Conservation (phyloP, 2,329 filamentous ascomycete genomes). For the Ophiostoma triangulosporum region DNA sequence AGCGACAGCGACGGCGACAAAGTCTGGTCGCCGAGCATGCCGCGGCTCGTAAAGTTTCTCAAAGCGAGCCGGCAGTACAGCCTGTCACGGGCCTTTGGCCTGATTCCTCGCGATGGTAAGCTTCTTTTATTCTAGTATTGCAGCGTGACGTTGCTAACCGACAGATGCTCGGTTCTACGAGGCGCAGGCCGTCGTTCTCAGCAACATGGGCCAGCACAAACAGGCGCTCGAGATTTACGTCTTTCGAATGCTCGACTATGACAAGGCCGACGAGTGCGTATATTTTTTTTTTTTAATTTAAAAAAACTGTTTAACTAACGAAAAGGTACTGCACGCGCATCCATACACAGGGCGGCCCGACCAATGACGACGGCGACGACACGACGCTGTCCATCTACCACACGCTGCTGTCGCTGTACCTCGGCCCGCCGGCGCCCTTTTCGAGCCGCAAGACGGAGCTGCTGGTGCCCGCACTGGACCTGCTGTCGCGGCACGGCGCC, state of each 20-base stretch:
- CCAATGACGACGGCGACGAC: background rate
- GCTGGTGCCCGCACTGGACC: conserved; percentile 65
- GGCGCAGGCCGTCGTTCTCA: conserved; percentile 76
- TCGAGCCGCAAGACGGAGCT: conserved; percentile 34
- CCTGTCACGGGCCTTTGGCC: conserved; percentile 58
- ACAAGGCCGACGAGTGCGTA: conserved; percentile 81
- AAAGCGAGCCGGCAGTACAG: conserved; percentile 69
- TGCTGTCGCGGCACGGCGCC: conserved; percentile 86
- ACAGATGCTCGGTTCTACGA: conserved; percentile 77
- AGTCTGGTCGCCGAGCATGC: conserved; percentile 44
- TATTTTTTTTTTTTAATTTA: background rate
- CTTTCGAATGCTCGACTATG: conserved; percentile 77
- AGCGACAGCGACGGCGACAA: conserved; percentile 18
- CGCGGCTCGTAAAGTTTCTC: conserved; percentile 61
- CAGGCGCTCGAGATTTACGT: conserved; percentile 97
- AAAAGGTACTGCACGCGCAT: conserved; percentile 76
- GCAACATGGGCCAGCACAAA: conserved; percentile 90
- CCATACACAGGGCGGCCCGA: conserved; percentile 28
- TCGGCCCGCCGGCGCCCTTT: conserved; percentile 64
- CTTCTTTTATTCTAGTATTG: conserved; percentile 2
- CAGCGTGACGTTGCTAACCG: background rate
- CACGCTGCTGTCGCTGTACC: conserved; percentile 76
- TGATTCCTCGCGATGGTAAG: conserved; percentile 69
- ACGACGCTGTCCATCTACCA: conserved; percentile 58
- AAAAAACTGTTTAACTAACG: background rate